These are phyloP conservation scores for Cladophialophora yegresii DNA, from an alignment of 2,329 filamentous ascomycete genomes.

Conservation along the genomic window DNA sequence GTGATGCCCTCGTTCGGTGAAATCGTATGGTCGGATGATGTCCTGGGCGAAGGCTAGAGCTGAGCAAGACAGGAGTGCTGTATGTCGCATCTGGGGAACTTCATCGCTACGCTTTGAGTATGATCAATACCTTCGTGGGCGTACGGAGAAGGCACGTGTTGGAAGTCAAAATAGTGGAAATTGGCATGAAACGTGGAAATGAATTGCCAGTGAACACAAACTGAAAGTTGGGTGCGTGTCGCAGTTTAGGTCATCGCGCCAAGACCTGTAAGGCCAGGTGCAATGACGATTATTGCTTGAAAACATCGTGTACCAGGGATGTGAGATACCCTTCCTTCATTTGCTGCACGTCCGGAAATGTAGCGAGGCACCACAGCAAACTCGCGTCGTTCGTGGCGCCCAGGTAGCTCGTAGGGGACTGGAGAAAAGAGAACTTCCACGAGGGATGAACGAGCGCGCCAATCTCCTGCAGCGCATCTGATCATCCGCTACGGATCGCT, in stretches of 20 bases:
- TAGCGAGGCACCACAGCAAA: neutral
- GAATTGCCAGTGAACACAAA: neutral
- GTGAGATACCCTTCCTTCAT: neutral
- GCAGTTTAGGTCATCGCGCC: neutral
- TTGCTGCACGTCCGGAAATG: neutral
- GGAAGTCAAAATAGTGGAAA: neutral
- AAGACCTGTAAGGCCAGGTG: neutral
- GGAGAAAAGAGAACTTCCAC: too few relatives aligned
- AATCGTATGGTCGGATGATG: neutral
- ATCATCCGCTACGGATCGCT: neutral
- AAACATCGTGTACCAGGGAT: neutral
- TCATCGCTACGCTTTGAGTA: neutral
- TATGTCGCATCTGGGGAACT: neutral
- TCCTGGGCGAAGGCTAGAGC: too few relatives aligned
- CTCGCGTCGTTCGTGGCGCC: neutral
- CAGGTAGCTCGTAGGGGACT: too few relatives aligned
- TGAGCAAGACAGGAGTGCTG: neutral
- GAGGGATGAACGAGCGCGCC: too few relatives aligned
- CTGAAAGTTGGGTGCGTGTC: neutral
- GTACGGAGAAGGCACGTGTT: neutral
- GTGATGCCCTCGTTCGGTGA: neutral
- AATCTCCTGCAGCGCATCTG: neutral
- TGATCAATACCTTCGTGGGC: neutral
- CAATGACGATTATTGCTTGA: too few relatives aligned
- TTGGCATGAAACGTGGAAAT: neutral